Evolutionary conservation across 1,284 basidiomycete species (phyloP), one percentile per base, ranked within the genome.

Genomic region (Phylloporus sp.): DNA sequence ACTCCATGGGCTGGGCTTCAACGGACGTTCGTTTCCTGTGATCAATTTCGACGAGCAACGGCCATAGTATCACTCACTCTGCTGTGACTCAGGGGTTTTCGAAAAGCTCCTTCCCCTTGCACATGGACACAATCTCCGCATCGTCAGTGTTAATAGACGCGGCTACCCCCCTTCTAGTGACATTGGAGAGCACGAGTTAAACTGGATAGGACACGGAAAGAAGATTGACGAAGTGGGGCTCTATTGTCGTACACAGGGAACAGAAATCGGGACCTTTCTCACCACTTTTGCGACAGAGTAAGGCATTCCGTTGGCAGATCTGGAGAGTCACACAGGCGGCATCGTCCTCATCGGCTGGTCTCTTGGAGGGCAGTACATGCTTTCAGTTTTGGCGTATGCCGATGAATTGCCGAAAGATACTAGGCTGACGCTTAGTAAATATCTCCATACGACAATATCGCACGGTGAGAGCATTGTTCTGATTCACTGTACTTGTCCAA

Each of bases 331-430:
- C 45, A 58, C 59, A 0, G 75, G 75, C 7, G 75, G 75, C 10
- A 67, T 78, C 41, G 65, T 37, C 10, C 49, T 77, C 25, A 62
- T 77, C 3, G 78, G 77, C 5, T 77, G 78, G 75, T 77, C 75
- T 7, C 62, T 77, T 0, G 77, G 64, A 20, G 60, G 62, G 29
- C 57, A 66, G 29, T 65, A 76, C 27, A 43, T 25, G 4, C 56
- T 67, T 25, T 58, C 70, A 23, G 12, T 70, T 43, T 47, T 77
- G 62, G 77, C 75, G 4, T 76, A 73, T 49, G 58, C 75, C 8
- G 75, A 77, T 23, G 66, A 64, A 27, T 32, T 75, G n/a, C 37
- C 67, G 10, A 59, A 55, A 8, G 68, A 68, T 1, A 65, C 66
- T 19, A 68, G 57, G 5, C 52, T 53, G 19, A 74, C 67, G 8